Conservation (phyloP, 2,329 filamentous ascomycete genomes). For the Sporothrix protearum region DNA sequence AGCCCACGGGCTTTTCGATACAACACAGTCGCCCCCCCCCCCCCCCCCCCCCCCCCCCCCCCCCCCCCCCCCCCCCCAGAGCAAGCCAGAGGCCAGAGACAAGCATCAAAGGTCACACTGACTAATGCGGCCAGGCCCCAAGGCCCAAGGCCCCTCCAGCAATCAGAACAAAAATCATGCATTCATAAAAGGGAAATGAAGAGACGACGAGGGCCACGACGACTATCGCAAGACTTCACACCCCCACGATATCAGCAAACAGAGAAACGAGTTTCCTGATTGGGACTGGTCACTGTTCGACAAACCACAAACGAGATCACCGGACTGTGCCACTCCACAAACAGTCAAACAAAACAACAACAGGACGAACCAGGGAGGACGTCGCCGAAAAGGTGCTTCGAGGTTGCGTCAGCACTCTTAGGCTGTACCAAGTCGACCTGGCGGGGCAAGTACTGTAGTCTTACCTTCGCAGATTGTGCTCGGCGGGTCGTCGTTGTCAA, state of each 20-base stretch:
- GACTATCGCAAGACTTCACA: not conserved
- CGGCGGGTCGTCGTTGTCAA: constrained; percentile 10
- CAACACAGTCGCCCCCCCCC: no score
- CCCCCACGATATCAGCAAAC: not conserved
- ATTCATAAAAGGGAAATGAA: constrained; percentile 16
- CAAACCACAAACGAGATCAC: constrained; percentile 1
- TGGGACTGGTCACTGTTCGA: not conserved
- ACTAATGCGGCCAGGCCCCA: not conserved
- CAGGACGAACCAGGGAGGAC: not conserved
- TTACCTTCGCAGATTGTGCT: constrained; percentile 9
- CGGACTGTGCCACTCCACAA: not conserved
- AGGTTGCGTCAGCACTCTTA: constrained; percentile 7
- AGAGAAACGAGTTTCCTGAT: not conserved
- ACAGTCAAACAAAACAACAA: constrained; percentile 1
- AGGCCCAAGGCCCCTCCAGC: not conserved
- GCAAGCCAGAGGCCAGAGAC: not conserved
- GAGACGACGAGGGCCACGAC: constrained; percentile 7
- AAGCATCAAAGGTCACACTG: not conserved
- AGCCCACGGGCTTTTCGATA: not conserved
- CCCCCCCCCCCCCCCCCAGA: no score
- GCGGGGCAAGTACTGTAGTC: not conserved
- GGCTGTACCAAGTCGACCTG: not conserved
- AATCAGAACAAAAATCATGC: not conserved
- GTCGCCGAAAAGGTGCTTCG: not conserved
- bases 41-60: no score